phyloP scores from a whole-genome alignment of 2,329 filamentous ascomycete species.

The Chalaropsis ovoidea region DNA sequence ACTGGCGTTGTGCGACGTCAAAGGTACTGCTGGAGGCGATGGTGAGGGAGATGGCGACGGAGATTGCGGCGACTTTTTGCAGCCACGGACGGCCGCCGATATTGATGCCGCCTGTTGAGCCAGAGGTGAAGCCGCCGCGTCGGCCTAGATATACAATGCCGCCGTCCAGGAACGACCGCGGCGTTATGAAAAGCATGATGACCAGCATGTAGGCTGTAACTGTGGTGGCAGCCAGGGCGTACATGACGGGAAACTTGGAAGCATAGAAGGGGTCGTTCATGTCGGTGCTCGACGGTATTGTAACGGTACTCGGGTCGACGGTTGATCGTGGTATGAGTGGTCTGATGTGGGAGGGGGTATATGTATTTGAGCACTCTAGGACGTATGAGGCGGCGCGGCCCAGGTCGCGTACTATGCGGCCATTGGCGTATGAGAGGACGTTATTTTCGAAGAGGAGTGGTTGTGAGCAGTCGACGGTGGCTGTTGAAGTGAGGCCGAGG shows the following conservation, averaged over 20 bases:
- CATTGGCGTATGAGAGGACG: constrained; percentile 22
- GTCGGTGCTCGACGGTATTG: constrained; percentile 42
- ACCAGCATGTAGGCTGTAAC: constrained; percentile 86
- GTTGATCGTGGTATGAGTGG: constrained; percentile 19
- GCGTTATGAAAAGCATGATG: constrained; percentile 87
- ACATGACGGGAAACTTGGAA: constrained; percentile 84
- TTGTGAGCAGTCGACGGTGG: constrained; percentile 22
- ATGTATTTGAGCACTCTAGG: constrained; percentile 9
- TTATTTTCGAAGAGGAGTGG: constrained; percentile 19
- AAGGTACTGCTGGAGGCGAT: constrained; percentile 92
- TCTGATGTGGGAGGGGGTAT: constrained; percentile 9
- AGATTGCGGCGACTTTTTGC: constrained; percentile 69
- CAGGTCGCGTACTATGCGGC: constrained; percentile 10
- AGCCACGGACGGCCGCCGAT: constrained; percentile 90
- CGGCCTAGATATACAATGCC: constrained; percentile 71
- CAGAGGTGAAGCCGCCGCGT: constrained; percentile 76
- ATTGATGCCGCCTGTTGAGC: constrained; percentile 66
- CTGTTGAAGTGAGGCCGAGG: constrained; percentile 11
- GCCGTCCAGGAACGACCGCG: constrained; percentile 83
- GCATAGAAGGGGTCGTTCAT: constrained; percentile 84
- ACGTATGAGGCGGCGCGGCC: constrained; percentile 19
- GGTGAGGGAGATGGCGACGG: constrained; percentile 73
- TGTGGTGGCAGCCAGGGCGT: constrained; percentile 83
- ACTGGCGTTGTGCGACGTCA: constrained; percentile 70
- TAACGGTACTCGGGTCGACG: constrained; percentile 31